Conservation (phyloP, 164 flowering plant genomes). For the Brasenia schreberi region DNA sequence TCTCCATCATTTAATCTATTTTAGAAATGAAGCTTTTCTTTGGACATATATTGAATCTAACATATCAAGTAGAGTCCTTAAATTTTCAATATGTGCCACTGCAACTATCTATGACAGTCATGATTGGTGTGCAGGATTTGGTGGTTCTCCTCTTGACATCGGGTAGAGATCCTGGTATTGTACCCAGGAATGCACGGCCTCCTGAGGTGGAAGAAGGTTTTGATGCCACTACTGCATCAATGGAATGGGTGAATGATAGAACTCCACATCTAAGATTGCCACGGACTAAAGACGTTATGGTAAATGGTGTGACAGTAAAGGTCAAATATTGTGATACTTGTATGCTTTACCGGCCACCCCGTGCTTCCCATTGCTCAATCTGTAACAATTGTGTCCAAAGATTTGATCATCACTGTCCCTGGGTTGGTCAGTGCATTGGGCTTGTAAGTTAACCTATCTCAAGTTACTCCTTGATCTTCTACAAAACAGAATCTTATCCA, state of each 20-base stretch:
- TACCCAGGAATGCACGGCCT: conserved; percentile 60
- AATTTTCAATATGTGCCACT: no score
- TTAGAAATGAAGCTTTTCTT: no score
- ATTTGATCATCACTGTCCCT: conserved; percentile 96
- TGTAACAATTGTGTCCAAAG: conserved; percentile 95
- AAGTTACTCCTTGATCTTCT: neutral
- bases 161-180: conserved; percentile 87
- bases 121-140: conserved; percentile 44
- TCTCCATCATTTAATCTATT: no score
- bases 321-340: conserved; percentile 92
- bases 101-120: neutral
- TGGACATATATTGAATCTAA: no score
- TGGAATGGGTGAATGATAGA: conserved; percentile 67
- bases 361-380: conserved; percentile 90
- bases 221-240: conserved; percentile 46
- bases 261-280: conserved; percentile 53
- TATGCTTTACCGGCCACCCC: conserved; percentile 76
- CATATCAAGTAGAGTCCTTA: no score
- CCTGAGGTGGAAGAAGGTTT: conserved; percentile 59
- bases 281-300: conserved; percentile 49
- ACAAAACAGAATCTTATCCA: neutral
- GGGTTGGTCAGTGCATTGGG: conserved; percentile 99
- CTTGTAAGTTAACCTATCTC: conserved; percentile 31
- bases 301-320: conserved; percentile 59
- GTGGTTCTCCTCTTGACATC: conserved; percentile 69